Base-by-base conservation (phyloP, 805 yeast species). In the Scheffersomyces amazonensis region DNA sequence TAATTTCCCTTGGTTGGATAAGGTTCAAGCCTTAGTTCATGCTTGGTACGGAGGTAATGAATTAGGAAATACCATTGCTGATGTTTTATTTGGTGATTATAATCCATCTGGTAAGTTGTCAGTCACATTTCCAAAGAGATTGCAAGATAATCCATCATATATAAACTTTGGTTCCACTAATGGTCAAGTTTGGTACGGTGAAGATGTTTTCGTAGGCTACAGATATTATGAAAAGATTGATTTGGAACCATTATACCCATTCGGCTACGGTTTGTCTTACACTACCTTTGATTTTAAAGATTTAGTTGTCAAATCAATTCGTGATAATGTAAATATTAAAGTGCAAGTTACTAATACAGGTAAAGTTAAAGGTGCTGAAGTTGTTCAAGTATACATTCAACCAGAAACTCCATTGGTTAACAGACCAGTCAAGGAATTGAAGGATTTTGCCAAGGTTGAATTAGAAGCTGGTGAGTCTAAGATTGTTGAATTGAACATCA, bases 171-270 rank as follows among this genome's bases (percentile, higher is more conserved):
- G 62, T 24, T 63, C 80, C 9, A 73, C 72, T 49, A 67, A 68
- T 50, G 83, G 84, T 31, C 59, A 72, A 37, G 76, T 72, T 21
- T 49, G 73, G 39, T 81, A 81, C 47, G 84, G 86, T 41, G 87
- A 81, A 54, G 84, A 80, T 50, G 74, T 81, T 32, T 80, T 68
- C 53, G 76, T 80, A 36, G 87, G 86, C 16, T 80, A 81, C 63
- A 64, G 78, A 42, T 77, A 60, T 60, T 81, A 76, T 55, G 85
- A 81, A 49, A 74, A 73, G 56, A 52, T 62, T 24, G 66, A 71
- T 44, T 60, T 56, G 29, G 66, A 66, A 19, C 78, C 75, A 4
- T 62, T 72, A 34, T 80, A 71, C 64, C 80, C 84, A 31, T 81
- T 81, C 55, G 86, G 86, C 4, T 68, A 56, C 48, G 86, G 86